A percentile compares a stretch with the other conserved stretches of the same genome.
Conservation (phyloP, 441 rosid species). For the Omphalea diandra region DNA sequence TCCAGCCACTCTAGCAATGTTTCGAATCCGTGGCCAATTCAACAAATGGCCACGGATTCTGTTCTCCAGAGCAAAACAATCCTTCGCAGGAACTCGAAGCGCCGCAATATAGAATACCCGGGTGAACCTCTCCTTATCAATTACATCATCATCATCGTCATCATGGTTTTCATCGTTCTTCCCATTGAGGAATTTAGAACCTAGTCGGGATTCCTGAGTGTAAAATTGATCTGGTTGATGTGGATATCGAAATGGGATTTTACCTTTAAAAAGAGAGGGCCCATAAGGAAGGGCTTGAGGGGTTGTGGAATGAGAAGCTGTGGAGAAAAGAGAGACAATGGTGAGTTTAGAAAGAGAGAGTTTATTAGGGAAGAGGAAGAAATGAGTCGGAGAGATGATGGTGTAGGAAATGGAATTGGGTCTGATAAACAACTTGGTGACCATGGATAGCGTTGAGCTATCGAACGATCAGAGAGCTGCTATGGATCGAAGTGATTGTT, state of each 20-base stretch:
- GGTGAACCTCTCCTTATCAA: slow-evolving; percentile 58
- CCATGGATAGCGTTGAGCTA: slow-evolving; percentile 37
- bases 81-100: slow-evolving; percentile 69
- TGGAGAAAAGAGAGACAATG: slow-evolving; percentile 39
- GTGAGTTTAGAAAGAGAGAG: slow-evolving; percentile 24
- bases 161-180: slow-evolving; percentile 15
- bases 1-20: slow-evolving; percentile 81
- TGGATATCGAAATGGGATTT: slow-evolving; percentile 28
- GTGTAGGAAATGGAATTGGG: slow-evolving; percentile 35
- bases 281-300: slow-evolving; percentile 49
- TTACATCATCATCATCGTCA: neutral
- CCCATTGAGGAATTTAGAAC: slow-evolving; percentile 1
- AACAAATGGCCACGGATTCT: slow-evolving; percentile 91
- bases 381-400: slow-evolving; percentile 26
- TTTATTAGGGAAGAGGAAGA: slow-evolving; percentile 25
- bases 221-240: slow-evolving; percentile 14
- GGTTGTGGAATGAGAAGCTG: slow-evolving; percentile 5
- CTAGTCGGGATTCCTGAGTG: slow-evolving; percentile 9
- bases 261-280: slow-evolving; percentile 74
- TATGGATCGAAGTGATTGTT: no score
- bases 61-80: slow-evolving; percentile 66
- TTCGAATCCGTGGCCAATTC: slow-evolving; percentile 84
- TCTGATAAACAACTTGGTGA: slow-evolving; percentile 40
- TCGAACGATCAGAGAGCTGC: no score
- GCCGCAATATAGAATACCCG: slow-evolving; percentile 67